A percentile compares a stretch with the other conserved stretches of the same genome.
Evolutionary conservation across 164 flowering plant genomes (phyloP).

Genomic region (Umbellularia californica): DNA sequence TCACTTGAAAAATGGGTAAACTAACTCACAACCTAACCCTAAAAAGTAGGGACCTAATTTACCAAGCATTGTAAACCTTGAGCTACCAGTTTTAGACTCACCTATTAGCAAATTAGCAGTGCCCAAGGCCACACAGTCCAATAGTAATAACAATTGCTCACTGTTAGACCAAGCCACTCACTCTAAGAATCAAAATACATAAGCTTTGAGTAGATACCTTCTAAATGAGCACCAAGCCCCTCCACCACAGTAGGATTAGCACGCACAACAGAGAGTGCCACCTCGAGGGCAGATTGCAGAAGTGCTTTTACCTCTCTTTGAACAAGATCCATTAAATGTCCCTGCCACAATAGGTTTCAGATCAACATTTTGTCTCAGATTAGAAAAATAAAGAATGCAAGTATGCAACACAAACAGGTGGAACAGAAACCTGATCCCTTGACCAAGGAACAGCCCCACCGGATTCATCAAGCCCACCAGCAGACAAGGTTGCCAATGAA

Average conservation of each 20-base stretch:
- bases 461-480: constrained; percentile 88
- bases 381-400: neutral
- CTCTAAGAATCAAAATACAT: neutral
- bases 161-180: neutral
- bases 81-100: too few species aligned
- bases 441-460: constrained; percentile 79
- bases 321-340: constrained; percentile 93
- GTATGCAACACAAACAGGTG: neutral
- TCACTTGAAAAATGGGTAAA: too few species aligned
- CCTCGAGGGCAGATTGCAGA: constrained; percentile 87
- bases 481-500: constrained; percentile 76
- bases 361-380: constrained; percentile 12
- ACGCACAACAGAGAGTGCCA: constrained; percentile 80
- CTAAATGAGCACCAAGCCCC: constrained; percentile 93
- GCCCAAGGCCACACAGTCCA: neutral
- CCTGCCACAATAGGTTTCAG: constrained; percentile 39
- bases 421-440: constrained; percentile 69
- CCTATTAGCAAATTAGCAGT: neutral
- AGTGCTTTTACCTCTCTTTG: constrained; percentile 81
- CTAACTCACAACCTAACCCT: too few species aligned
- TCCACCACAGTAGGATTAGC: constrained; percentile 89
- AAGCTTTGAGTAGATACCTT: constrained; percentile 45
- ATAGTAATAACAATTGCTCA: neutral
- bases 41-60: too few species aligned
- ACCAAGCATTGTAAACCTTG: too few species aligned